Evolutionary conservation across 495 filamentous ascomycete genomes (phyloP), one percentile per base, ranked within the genome.

Genomic region (Hypoxylon fuscum): DNA sequence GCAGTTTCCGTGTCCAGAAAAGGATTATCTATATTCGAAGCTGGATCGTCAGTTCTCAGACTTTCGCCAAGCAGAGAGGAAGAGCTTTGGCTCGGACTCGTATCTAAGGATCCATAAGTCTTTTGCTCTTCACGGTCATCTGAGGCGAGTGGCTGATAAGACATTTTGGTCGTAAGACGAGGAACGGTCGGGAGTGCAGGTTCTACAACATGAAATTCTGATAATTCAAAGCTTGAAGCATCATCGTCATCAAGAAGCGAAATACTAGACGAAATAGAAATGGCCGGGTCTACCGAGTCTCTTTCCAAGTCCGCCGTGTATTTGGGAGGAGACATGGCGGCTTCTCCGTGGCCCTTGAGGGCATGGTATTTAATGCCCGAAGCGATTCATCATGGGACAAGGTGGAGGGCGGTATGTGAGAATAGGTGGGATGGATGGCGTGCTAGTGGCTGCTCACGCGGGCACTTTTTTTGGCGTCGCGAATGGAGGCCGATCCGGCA

Each of bases 1-100:
- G 69, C 63, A n/a, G 65, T 51, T 29, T 66, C 59, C 1, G 69
- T 63, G 38, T 73, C 69, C 21, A 61, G 32, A 46, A 73, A 73
- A 1, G 76, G 75, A 54, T 80, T 80, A 11, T 69, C 57, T 53
- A 54, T 54, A 0, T 54, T 53, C 11, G 47, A 15, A 8, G 47
- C 47, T 6, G 52, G 15, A 46, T 62, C 57, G 11, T 66, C 63
- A 11, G 62, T 25, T 2, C 18, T 46, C 25, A 66, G 35, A n/a
- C 50, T 57, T 27, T 66, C 63, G 8, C 52, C 48, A 12, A 58
- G 52, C 1, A 66, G 53, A 58, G 52, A 48, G 27, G 47, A 53
- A 18, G 57, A 48, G 35, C 63, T 66, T 11, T 42, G 41, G 15
- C 8, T 41, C 20, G 63, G 53, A 3, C 51, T 45, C 17, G 63